Base-by-base conservation (phyloP, 2,329 filamentous ascomycete genomes). In the Calonectria fujianensis region DNA sequence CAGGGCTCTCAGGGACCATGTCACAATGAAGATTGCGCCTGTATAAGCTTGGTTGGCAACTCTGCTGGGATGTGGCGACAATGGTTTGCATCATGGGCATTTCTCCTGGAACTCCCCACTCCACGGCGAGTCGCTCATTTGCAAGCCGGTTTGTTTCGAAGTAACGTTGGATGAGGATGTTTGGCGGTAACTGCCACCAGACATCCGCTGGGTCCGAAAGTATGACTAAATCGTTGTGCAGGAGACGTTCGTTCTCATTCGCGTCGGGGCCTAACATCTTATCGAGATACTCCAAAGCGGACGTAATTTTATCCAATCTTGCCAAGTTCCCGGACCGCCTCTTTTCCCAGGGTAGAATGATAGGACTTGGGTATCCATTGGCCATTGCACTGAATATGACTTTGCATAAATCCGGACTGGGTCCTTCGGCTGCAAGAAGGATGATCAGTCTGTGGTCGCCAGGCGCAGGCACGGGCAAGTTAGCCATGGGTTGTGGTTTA, bases 41-140 rank as follows among this genome's bases (percentile, higher is more conserved):
- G 32, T 63, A 63, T 29, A 37, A 63, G 8, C 7, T 13, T 20
- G 57, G 57, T 16, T 63, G 35, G 24, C 57, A 63, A 20, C 37
- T 29, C 57, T 63, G 57, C 35, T 63, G 57, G 39, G 57, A 63
- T 16, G 35, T 41, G 24, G 57, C 37, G 57, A 63, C 29, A 24
- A 63, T 63, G 57, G 57, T 41, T 41, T 63, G 57, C 35, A 41
- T 63, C 57, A 63, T 63, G n/a, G 57, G 57, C 37, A 63, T 63
- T 41, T 63, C 57, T 39, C 57, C 35, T 20, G 13, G 35, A 31
- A 29, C 18, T 4, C n/a, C 57, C 57, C 57, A 63, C 39, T 63
- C 35, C 37, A 18, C 29, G 35, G 57, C 57, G 14, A 63, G 57
- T 2, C 57, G 35, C 57, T 63, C 24, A n/a, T 63, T 63, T 37